These are phyloP conservation scores for Lycium barbarum DNA, from an alignment of 257 asterid species.

Conservation along the genomic window DNA sequence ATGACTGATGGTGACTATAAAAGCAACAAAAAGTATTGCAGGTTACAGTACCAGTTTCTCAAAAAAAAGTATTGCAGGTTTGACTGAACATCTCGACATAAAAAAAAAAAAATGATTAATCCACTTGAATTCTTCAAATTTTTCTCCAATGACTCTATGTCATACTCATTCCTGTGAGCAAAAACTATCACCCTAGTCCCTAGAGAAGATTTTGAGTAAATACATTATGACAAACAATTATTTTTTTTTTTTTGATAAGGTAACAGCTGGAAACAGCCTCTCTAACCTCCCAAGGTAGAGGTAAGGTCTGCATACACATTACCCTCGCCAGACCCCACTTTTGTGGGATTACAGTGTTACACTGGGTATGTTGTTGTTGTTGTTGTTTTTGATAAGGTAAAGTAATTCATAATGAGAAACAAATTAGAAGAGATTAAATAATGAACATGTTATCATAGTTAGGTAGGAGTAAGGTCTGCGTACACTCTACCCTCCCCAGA, in stretches of 20 bases:
- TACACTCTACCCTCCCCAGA: too few species aligned
- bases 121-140: slow-evolving; percentile 19
- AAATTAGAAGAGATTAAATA: slow-evolving; percentile 10
- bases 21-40: background rate
- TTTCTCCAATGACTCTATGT: background rate
- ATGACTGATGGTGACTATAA: background rate
- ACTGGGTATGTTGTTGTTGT: too few species aligned
- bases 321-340: too few species aligned
- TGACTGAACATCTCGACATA: background rate
- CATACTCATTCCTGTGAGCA: background rate
- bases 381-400: background rate
- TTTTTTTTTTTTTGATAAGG: background rate
- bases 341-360: too few species aligned
- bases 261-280: background rate
- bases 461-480: too few species aligned
- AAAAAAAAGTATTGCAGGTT: background rate
- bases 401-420: background rate
- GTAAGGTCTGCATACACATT: too few species aligned
- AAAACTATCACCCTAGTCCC: background rate
- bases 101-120: slow-evolving; percentile 17
- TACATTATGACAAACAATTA: background rate
- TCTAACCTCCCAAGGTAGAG: too few species aligned
- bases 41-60: background rate
- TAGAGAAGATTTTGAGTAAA: slow-evolving; percentile 7
- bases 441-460: background rate